Conservation (phyloP, 306 rosid genomes). For the Mimosa pudica region DNA sequence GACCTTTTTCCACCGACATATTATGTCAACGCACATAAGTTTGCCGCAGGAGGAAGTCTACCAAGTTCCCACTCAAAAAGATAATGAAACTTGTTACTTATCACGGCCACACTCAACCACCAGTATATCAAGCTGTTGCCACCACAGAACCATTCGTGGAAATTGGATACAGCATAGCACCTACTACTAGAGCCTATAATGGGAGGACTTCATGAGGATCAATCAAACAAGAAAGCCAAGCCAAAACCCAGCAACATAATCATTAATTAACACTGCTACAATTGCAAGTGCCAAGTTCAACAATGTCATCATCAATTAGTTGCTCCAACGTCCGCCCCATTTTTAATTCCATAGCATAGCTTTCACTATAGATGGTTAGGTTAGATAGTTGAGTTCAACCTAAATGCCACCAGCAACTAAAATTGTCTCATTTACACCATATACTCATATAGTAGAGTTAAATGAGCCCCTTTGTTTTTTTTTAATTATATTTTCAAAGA, state of each 20-base stretch:
- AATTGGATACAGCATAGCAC: neutral
- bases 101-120: neutral
- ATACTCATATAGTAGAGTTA: conserved; percentile 22
- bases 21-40: neutral
- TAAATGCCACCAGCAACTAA: conserved; percentile 4
- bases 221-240: conserved; percentile 13
- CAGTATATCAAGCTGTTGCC: neutral
- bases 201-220: neutral
- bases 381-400: neutral
- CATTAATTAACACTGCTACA: neutral
- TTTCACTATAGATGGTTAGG: neutral
- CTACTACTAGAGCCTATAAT: neutral
- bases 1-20: neutral
- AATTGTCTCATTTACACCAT: conserved; percentile 18
- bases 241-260: neutral
- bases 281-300: neutral
- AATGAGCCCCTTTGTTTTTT: conserved; percentile 4
- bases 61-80: neutral
- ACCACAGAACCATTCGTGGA: neutral
- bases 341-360: neutral
- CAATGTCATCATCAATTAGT: neutral
- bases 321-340: neutral
- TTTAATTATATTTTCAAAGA: conserved; percentile 48
- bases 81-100: neutral
- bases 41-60: neutral